A percentile compares a stretch with the other conserved stretches of the same genome.
Evolutionary conservation across 352 stramenopile genomes (phyloP).

Genomic region (Pythium rishiriense): DNA sequence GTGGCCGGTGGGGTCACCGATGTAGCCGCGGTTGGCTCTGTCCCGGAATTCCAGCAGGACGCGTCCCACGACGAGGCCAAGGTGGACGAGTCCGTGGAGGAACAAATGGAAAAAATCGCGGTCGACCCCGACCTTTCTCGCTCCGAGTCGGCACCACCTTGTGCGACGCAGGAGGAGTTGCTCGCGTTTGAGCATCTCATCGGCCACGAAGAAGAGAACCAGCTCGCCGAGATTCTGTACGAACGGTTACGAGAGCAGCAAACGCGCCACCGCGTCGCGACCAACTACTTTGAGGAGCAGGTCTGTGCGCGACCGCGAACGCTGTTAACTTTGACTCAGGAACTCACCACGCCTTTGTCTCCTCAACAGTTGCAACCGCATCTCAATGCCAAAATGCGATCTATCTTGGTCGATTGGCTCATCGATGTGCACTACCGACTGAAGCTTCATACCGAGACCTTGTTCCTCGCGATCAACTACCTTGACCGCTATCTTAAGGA

Average conservation of each 20-base stretch:
- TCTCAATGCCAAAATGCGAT: slow-evolving; percentile 60
- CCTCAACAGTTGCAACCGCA: slow-evolving; percentile 24
- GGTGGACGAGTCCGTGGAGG: neutral
- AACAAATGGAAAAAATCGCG: neutral
- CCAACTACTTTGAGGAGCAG: slow-evolving; percentile 15
- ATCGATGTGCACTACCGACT: slow-evolving; percentile 98
- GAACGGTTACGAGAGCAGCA: slow-evolving; percentile 16
- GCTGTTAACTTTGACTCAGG: neutral
- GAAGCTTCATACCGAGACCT: slow-evolving; percentile 95
- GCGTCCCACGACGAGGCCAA: neutral
- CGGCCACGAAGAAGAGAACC: slow-evolving; percentile 7
- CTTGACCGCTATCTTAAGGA: slow-evolving; percentile 97
- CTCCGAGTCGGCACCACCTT: neutral
- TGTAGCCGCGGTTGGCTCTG: neutral
- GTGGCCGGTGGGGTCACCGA: no score
- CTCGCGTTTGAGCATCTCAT: slow-evolving; percentile 8
- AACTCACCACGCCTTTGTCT: neutral
- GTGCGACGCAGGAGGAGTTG: neutral
- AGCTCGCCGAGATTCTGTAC: slow-evolving; percentile 14
- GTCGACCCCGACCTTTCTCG: neutral
- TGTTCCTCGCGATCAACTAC: slow-evolving; percentile 98
- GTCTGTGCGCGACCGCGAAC: slow-evolving; percentile 6
- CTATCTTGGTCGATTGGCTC: slow-evolving; percentile 78
- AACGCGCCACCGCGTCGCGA: slow-evolving; percentile 11
- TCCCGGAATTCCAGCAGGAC: no score